Percentiles rank a stretch among this genome's conserved stretches.
Evolutionary conservation across 2,329 filamentous ascomycete genomes (phyloP).

Genomic region (Eutypella sp.): DNA sequence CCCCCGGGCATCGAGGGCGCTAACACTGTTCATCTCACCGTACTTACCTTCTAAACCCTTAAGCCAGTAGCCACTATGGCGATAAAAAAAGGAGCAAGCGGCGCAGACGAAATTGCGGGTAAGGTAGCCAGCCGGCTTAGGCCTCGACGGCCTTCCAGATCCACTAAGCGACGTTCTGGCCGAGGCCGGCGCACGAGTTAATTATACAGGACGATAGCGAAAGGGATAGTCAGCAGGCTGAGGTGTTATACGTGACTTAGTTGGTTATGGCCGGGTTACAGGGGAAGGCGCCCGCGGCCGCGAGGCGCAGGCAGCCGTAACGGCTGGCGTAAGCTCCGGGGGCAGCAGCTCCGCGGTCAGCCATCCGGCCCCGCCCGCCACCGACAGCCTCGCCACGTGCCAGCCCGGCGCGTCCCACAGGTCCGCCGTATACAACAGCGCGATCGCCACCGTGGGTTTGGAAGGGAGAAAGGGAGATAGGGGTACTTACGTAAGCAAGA

Average conservation of each 20-base stretch:
- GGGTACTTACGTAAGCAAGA: slow-evolving; percentile 23
- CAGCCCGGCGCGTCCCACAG: slow-evolving; percentile 17
- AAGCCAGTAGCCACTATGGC: slow-evolving; percentile 15
- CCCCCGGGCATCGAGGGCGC: slow-evolving; percentile 12
- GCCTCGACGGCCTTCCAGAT: slow-evolving; percentile 31
- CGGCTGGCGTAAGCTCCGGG: slow-evolving; percentile 14
- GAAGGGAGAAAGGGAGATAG: no score
- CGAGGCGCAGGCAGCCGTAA: slow-evolving; percentile 33
- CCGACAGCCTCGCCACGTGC: slow-evolving; percentile 21
- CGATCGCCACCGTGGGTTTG: slow-evolving; percentile 18
- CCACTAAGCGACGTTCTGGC: slow-evolving; percentile 35
- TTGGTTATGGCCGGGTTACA: slow-evolving; percentile 29
- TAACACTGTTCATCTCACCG: slow-evolving; percentile 18
- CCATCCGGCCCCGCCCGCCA: slow-evolving; percentile 26
- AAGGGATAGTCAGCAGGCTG: slow-evolving; percentile 28
- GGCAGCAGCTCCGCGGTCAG: slow-evolving; percentile 26
- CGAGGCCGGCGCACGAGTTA: slow-evolving; percentile 31
- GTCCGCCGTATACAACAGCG: slow-evolving; percentile 19
- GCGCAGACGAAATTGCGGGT: slow-evolving; percentile 36
- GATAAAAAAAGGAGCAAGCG: slow-evolving; percentile 29
- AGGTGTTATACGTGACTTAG: slow-evolving; percentile 35
- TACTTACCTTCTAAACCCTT: slow-evolving; percentile 19
- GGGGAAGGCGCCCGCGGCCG: slow-evolving; percentile 32
- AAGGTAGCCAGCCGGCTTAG: slow-evolving; percentile 26
- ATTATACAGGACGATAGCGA: slow-evolving; percentile 34